A percentile compares a stretch with the other conserved stretches of the same genome.
These are phyloP conservation scores for Penicillium fimorum DNA, from an alignment of 495 filamentous ascomycete species.

Conservation along the genomic window DNA sequence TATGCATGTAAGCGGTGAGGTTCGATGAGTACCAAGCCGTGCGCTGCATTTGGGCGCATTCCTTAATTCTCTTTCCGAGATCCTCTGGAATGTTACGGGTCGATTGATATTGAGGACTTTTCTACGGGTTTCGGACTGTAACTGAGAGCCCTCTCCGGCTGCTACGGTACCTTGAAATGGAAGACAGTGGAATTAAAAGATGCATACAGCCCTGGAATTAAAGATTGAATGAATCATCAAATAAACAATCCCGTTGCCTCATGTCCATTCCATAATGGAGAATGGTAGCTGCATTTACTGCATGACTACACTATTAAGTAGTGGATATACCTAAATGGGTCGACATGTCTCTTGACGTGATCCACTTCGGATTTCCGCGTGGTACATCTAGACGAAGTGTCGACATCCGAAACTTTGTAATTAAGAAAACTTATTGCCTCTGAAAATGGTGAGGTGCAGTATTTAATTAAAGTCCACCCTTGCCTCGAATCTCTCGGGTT, in stretches of 20 bases:
- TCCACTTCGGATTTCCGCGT: slow-evolving; percentile 20
- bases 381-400: slow-evolving; percentile 10
- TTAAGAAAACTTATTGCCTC: too few species aligned
- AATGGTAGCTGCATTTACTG: too few species aligned
- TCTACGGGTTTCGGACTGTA: background rate
- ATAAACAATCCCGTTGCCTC: too few species aligned
- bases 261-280: too few species aligned
- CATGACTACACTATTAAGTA: too few species aligned
- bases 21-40: slow-evolving; percentile 8
- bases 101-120: background rate
- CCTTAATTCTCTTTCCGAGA: slow-evolving; percentile 5
- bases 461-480: slow-evolving; percentile 22
- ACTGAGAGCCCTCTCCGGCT: background rate
- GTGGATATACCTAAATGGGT: too few species aligned
- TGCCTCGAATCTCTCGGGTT: slow-evolving; percentile 19
- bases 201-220: background rate
- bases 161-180: background rate
- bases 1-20: slow-evolving; percentile 11
- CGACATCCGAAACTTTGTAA: background rate
- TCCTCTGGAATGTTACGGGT: slow-evolving; percentile 11
- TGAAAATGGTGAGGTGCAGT: slow-evolving; percentile 6
- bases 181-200: background rate
- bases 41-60: slow-evolving; percentile 18
- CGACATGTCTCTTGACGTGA: slow-evolving; percentile 16
- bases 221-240: too few species aligned